A percentile compares a stretch with the other conserved stretches of the same genome.
phyloP scores from a whole-genome alignment of 164 flowering plant species.

The Berberis thunbergii region DNA sequence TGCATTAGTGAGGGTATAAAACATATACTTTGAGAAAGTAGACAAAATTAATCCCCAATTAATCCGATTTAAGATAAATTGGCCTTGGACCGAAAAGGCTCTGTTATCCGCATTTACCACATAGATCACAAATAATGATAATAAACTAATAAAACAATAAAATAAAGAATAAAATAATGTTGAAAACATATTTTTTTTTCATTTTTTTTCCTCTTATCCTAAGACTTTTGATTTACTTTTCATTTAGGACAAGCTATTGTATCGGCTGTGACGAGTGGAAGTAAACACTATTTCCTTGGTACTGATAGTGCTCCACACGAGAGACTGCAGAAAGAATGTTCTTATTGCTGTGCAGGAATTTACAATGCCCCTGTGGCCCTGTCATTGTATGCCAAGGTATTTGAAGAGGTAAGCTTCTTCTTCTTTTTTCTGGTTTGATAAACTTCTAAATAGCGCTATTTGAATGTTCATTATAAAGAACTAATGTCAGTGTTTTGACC shows the following conservation, averaged over 20 bases:
- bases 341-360: conserved; percentile 97
- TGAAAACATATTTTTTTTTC: not conserved
- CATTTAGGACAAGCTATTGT: conserved; percentile 78
- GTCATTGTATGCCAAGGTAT: conserved; percentile 79
- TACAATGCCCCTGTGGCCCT: conserved; percentile 86
- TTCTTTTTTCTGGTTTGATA: not conserved
- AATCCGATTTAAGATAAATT: too few species aligned
- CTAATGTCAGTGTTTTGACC: not conserved
- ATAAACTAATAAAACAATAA: not conserved
- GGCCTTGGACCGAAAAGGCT: too few species aligned
- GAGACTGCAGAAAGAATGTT: conserved; percentile 56
- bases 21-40: too few species aligned
- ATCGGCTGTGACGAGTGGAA: conserved; percentile 90
- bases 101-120: too few species aligned
- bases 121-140: too few species aligned
- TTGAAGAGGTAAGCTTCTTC: conserved; percentile 67
- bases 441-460: not conserved
- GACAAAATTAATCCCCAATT: too few species aligned
- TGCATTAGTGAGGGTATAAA: too few species aligned
- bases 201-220: not conserved
- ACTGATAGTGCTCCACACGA: conserved; percentile 99
- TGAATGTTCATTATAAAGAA: not conserved
- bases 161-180: not conserved
- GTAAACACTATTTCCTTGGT: conserved; percentile 76
- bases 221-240: conserved; percentile 6